Conservation (phyloP, 2,329 filamentous ascomycete genomes). For the Xylaria arbuscula region DNA sequence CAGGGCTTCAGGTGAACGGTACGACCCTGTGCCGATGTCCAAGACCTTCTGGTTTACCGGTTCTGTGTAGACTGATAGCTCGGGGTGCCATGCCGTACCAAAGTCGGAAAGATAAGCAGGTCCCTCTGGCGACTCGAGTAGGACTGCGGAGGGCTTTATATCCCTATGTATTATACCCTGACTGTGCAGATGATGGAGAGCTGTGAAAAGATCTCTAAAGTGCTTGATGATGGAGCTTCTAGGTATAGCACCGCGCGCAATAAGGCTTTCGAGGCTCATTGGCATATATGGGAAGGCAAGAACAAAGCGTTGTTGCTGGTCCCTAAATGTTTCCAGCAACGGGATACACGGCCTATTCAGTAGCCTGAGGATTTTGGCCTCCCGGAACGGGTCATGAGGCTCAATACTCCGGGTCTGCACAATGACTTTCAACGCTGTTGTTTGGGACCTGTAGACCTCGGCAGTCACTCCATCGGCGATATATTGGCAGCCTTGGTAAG, state of each 20-base stretch:
- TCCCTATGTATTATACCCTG: conserved; percentile 90
- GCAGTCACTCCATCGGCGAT: conserved; percentile 80
- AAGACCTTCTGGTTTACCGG: conserved; percentile 77
- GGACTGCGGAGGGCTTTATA: conserved; percentile 90
- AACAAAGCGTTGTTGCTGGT: conserved; percentile 76
- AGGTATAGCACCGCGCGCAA: conserved; percentile 61
- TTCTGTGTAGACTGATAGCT: conserved; percentile 69
- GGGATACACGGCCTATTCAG: conserved; percentile 70
- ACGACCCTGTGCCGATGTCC: conserved; percentile 92
- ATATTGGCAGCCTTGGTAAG: conserved; percentile 64
- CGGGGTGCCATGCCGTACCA: conserved; percentile 85
- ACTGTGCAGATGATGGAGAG: conserved; percentile 76
- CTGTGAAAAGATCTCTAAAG: conserved; percentile 76
- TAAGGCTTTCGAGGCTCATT: conserved; percentile 75
- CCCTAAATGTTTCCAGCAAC: conserved; percentile 78
- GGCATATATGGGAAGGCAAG: conserved; percentile 88
- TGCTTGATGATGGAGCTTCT: conserved; percentile 53
- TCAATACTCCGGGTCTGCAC: conserved; percentile 76
- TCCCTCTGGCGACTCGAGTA: conserved; percentile 74
- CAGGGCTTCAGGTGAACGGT: conserved; percentile 88
- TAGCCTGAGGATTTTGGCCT: conserved; percentile 76
- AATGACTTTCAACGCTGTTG: conserved; percentile 85
- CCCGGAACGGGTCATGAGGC: conserved; percentile 84
- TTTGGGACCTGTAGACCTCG: conserved; percentile 77
- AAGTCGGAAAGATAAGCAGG: conserved; percentile 90